These are phyloP conservation scores for Xylaria polymorpha DNA, from an alignment of 2,329 filamentous ascomycete species.

Conservation along the genomic window DNA sequence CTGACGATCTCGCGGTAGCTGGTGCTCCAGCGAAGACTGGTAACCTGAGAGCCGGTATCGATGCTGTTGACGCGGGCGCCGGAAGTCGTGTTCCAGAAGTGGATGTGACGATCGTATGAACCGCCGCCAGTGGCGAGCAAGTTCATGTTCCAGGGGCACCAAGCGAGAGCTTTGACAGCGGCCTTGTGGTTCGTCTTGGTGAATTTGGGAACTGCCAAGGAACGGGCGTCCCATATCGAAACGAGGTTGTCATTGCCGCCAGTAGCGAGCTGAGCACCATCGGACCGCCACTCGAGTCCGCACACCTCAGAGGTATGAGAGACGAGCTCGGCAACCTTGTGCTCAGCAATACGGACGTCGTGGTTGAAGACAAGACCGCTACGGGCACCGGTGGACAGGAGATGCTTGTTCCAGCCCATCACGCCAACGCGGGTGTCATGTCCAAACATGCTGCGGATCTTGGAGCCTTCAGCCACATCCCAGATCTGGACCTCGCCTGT, in stretches of 20 bases:
- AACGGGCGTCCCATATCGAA: slow-evolving; percentile 98
- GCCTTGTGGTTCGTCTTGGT: slow-evolving; percentile 99
- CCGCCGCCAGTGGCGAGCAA: slow-evolving; percentile 95
- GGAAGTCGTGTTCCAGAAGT: slow-evolving; percentile 99
- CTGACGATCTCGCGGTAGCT: slow-evolving; percentile 98
- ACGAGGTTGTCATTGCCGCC: slow-evolving; percentile 99
- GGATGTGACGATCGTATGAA: slow-evolving; percentile 96
- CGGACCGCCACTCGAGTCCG: slow-evolving; percentile 95
- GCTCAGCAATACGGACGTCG: slow-evolving; percentile 95
- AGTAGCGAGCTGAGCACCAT: slow-evolving; percentile 95
- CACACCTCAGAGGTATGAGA: slow-evolving; percentile 98
- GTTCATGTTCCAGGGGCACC: slow-evolving; percentile 99
- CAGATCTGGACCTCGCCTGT: slow-evolving; percentile 98
- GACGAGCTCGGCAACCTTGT: slow-evolving; percentile 97
- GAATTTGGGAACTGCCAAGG: slow-evolving; percentile 93
- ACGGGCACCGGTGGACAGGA: slow-evolving; percentile 92
- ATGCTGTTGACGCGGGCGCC: slow-evolving; percentile 99
- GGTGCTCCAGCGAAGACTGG: slow-evolving; percentile 94
- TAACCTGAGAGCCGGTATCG: slow-evolving; percentile 97
- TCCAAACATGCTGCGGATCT: slow-evolving; percentile 98
- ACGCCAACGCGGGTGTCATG: slow-evolving; percentile 97
- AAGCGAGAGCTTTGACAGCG: slow-evolving; percentile 96
- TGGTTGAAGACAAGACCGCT: slow-evolving; percentile 98
- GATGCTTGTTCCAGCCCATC: slow-evolving; percentile 99
- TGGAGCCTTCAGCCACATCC: slow-evolving; percentile 94